A percentile compares a stretch with the other conserved stretches of the same genome.
phyloP scores from a whole-genome alignment of 139 green algal species.

The Chlorella sp. region DNA sequence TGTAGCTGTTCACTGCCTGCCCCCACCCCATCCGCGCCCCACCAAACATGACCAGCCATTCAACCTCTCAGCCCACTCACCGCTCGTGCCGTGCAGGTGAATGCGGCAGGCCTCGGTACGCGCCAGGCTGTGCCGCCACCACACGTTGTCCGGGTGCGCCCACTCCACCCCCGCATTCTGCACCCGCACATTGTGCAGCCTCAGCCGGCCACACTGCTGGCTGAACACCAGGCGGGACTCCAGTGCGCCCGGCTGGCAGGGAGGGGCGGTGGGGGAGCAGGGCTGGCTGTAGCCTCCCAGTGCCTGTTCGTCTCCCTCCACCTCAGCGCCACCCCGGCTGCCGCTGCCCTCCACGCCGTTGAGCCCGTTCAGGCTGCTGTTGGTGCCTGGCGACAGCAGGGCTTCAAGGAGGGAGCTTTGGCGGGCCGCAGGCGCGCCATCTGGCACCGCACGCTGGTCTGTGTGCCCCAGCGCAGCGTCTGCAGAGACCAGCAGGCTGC shows the following conservation, averaged over 20 bases:
- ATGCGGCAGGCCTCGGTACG: constrained; percentile 74
- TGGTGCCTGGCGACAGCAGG: background rate
- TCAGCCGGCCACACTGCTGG: constrained; percentile 67
- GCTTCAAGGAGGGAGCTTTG: background rate
- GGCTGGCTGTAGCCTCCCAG: constrained; percentile 31
- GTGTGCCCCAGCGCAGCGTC: constrained; percentile 62
- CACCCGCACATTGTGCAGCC: constrained; percentile 84
- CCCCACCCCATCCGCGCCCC: background rate
- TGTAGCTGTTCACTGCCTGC: background rate
- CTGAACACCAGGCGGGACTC: constrained; percentile 63
- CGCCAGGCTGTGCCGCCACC: constrained; percentile 82
- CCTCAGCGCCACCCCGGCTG: background rate
- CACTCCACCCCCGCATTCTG: constrained; percentile 92
- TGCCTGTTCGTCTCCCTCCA: background rate
- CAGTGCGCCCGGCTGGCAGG: background rate
- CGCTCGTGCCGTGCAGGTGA: constrained; percentile 73
- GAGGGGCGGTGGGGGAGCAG: background rate
- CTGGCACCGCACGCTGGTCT: constrained; percentile 14
- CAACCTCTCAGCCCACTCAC: background rate
- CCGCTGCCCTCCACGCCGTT: background rate
- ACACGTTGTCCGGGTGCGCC: constrained; percentile 71
- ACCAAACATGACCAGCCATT: background rate
- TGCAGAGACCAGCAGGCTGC: constrained; percentile 79
- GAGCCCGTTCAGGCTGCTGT: background rate
- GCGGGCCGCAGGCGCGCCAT: background rate